Evolutionary conservation across 78 protist species (phyloP).

Genomic region (Diacronema lutheri): DNA sequence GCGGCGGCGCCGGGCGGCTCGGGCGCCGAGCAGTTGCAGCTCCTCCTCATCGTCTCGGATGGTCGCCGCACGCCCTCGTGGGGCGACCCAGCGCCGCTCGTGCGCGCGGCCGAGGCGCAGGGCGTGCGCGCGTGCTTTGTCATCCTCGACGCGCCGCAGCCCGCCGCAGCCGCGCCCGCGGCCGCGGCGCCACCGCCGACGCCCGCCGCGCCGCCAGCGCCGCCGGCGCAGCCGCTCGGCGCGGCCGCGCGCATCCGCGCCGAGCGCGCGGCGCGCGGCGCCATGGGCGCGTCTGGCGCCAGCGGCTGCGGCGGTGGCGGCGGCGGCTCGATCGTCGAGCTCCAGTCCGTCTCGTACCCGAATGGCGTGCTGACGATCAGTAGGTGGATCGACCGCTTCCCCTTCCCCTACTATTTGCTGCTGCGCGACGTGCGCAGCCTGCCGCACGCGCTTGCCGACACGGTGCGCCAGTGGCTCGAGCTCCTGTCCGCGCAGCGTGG

Average conservation of each 20-base stretch:
- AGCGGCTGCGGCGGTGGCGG: too few relatives aligned
- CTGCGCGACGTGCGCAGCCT: conserved; percentile 79
- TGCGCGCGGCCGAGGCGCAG: conserved; percentile 38
- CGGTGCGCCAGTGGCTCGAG: conserved; percentile 96
- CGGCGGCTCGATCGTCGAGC: conserved; percentile 39
- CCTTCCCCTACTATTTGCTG: conserved; percentile 91
- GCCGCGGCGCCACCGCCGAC: background rate
- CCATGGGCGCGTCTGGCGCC: too few relatives aligned
- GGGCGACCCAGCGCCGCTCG: conserved; percentile 58
- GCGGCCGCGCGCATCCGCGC: background rate
- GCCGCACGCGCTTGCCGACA: conserved; percentile 87
- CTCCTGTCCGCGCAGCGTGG: conserved; percentile 5
- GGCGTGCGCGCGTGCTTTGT: conserved; percentile 70
- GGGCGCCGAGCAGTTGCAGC: conserved; percentile 51
- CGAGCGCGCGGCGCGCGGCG: background rate
- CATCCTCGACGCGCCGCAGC: conserved; percentile 61
- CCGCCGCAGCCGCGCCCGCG: background rate
- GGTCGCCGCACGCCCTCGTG: conserved; percentile 59
- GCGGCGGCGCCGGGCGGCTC: background rate
- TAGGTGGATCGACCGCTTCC: conserved; percentile 76
- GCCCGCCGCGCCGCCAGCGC: background rate
- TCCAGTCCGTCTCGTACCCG: conserved; percentile 34
- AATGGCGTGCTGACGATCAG: conserved; percentile 49
- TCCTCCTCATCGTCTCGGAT: conserved; percentile 81
- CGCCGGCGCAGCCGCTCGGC: background rate